A percentile compares a stretch with the other conserved stretches of the same genome.
Evolutionary conservation across 768 basidiomycete species (phyloP).

Genomic region (Boletus patriciae): DNA sequence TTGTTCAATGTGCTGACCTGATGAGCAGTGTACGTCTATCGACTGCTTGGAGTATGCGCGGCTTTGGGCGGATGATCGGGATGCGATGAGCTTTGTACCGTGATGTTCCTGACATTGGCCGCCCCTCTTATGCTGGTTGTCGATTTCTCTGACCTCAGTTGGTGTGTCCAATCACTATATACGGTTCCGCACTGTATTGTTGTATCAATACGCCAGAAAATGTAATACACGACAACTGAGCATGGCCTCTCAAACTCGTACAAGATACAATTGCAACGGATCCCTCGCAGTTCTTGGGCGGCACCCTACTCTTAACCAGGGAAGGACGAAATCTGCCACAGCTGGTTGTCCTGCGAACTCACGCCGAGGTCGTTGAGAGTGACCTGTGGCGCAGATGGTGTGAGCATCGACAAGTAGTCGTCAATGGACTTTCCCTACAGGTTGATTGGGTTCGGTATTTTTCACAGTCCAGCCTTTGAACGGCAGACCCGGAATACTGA

Average conservation of each 20-base stretch:
- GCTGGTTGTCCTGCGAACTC: neutral
- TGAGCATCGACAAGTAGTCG: slow-evolving; percentile 3
- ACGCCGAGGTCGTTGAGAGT: neutral
- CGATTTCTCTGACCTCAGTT: too few species aligned
- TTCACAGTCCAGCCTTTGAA: neutral
- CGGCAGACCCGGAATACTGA: too few species aligned
- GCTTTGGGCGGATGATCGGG: slow-evolving; percentile 81
- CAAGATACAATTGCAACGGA: neutral
- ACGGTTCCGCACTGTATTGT: too few species aligned
- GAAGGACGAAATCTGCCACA: neutral
- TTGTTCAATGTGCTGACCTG: neutral
- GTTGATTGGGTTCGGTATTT: neutral
- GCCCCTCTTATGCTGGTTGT: neutral
- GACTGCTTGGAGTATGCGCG: slow-evolving; percentile 89
- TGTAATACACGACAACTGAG: too few species aligned
- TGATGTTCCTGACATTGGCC: slow-evolving; percentile 3
- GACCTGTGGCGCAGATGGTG: neutral
- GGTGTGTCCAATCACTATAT: too few species aligned
- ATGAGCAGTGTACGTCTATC: slow-evolving; percentile 74
- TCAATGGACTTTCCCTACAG: neutral
- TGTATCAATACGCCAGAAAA: too few species aligned
- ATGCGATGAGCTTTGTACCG: slow-evolving; percentile 52
- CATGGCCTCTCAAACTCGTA: neutral
- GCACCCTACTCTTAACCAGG: neutral
- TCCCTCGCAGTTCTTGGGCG: neutral